Conservation (phyloP, 805 yeast species). For the Saturnispora kantuleensis region DNA sequence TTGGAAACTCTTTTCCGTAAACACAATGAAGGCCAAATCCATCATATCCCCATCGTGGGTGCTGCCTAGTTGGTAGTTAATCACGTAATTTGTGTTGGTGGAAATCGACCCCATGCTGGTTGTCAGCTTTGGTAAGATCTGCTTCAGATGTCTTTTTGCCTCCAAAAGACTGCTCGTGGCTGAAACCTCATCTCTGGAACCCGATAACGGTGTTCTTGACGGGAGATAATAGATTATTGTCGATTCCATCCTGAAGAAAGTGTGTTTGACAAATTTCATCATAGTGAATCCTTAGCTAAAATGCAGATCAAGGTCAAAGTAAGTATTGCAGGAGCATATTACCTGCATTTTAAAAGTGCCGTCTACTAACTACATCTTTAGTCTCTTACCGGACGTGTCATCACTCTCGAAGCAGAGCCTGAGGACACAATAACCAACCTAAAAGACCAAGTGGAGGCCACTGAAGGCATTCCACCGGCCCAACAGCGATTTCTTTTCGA, state of each 20-base stretch:
- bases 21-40: slow-evolving; percentile 34
- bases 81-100: slow-evolving; percentile 6
- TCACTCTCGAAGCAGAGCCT: slow-evolving; percentile 65
- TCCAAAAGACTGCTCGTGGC: slow-evolving; percentile 49
- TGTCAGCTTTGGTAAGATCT: slow-evolving; percentile 37
- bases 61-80: slow-evolving; percentile 9
- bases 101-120: slow-evolving; percentile 6
- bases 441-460: slow-evolving; percentile 89
- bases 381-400: slow-evolving; percentile 64
- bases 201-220: slow-evolving; percentile 76
- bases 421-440: slow-evolving; percentile 55
- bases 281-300: not conserved
- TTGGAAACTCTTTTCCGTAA: slow-evolving; percentile 59
- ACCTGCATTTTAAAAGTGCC: not conserved
- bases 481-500: slow-evolving; percentile 87
- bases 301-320: slow-evolving; percentile 24
- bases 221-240: slow-evolving; percentile 12
- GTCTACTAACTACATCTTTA: not conserved
- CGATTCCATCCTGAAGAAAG: slow-evolving; percentile 9
- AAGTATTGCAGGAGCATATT: slow-evolving; percentile 8
- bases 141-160: slow-evolving; percentile 77
- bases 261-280: no score
- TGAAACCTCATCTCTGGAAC: slow-evolving; percentile 74
- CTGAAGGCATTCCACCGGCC: slow-evolving; percentile 93
- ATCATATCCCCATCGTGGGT: not conserved